A percentile compares a stretch with the other conserved stretches of the same genome.
phyloP scores from a whole-genome alignment of 208 protist genomes.

The Leishmania aethiopica region DNA sequence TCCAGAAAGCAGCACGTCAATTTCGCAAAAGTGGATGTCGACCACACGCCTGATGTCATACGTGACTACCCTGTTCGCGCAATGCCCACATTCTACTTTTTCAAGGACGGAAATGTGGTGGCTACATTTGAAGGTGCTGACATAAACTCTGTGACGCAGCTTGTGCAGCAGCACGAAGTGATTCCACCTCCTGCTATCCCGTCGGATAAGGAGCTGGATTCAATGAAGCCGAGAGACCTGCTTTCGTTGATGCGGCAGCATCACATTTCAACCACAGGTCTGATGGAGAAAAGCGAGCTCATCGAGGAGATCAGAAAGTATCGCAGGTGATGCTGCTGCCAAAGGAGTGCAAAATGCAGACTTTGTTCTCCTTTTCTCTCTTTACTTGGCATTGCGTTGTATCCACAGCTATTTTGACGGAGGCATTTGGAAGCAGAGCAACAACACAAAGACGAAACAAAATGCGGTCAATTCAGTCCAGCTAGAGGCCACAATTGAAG shows the following conservation, averaged over 20 bases:
- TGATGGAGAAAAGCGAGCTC: slow-evolving; percentile 65
- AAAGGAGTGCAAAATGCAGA: background rate
- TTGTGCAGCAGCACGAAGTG: slow-evolving; percentile 56
- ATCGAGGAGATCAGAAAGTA: slow-evolving; percentile 60
- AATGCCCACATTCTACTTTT: slow-evolving; percentile 77
- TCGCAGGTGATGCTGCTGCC: slow-evolving; percentile 14
- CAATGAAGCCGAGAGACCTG: slow-evolving; percentile 55
- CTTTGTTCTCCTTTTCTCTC: background rate
- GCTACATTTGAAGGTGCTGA: slow-evolving; percentile 69
- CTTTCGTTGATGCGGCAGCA: slow-evolving; percentile 52
- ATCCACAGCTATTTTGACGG: background rate
- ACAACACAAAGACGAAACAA: background rate
- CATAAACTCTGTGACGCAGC: slow-evolving; percentile 38
- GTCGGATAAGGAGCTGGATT: slow-evolving; percentile 46
- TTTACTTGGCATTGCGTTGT: background rate
- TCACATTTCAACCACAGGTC: slow-evolving; percentile 46
- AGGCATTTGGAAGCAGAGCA: background rate
- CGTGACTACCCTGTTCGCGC: slow-evolving; percentile 47
- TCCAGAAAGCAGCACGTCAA: slow-evolving; percentile 56
- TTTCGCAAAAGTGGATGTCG: slow-evolving; percentile 78
- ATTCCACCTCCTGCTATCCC: slow-evolving; percentile 53
- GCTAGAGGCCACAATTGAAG: too few species aligned
- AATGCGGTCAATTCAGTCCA: background rate
- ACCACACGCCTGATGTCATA: slow-evolving; percentile 48
- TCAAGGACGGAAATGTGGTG: slow-evolving; percentile 57